Evolutionary conservation across 2,329 filamentous ascomycete genomes (phyloP), one percentile per base, ranked within the genome.

Genomic region (Colletotrichum viniferum): DNA sequence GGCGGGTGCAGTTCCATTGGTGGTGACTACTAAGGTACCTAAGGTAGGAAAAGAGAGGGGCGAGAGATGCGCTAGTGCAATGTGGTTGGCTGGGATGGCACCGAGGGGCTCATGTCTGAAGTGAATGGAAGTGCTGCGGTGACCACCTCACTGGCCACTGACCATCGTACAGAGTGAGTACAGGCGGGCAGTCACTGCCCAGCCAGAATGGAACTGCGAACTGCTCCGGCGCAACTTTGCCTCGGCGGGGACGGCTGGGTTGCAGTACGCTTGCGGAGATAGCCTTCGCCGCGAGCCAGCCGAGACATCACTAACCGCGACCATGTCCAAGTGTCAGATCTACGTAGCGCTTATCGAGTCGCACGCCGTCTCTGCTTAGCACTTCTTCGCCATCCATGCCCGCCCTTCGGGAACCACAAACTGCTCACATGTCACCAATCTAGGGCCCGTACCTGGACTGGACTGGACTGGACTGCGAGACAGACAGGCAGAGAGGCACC

Each of bases 341-440:
- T 38, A 52, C 63, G 34, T 65, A 73, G 69, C 52, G 70, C 56
- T 60, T 52, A 58, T 30, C 68, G 43, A 56, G 58, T 73, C 64
- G 55, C 68, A 56, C 73, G 58, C 48, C 73, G 48, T 73, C 73
- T 60, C 63, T 73, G 69, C 69, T 69, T 73, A 73, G 73, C 73
- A 73, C 56, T 26, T 13, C 32, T 60, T 64, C 38, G 69, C 67
- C 69, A 67, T 61, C 43, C 38, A 62, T 56, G 52, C 56, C 58
- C 38, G 62, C 56, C 26, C 48, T 55, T 73, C 64, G 69, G 58
- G 63, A 73, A 73, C 56, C 70, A 69, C 69, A 56, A 34, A 73
- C 68, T 74, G 63, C 73, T 76, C 73, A 76, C 73, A 76, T 76
- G 73, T 69, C 73, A 76, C 69, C 16, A 30, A 63, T 52, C 43